These are phyloP conservation scores for Viola pubescens DNA, from an alignment of 441 rosid genomes.

Conservation along the genomic window DNA sequence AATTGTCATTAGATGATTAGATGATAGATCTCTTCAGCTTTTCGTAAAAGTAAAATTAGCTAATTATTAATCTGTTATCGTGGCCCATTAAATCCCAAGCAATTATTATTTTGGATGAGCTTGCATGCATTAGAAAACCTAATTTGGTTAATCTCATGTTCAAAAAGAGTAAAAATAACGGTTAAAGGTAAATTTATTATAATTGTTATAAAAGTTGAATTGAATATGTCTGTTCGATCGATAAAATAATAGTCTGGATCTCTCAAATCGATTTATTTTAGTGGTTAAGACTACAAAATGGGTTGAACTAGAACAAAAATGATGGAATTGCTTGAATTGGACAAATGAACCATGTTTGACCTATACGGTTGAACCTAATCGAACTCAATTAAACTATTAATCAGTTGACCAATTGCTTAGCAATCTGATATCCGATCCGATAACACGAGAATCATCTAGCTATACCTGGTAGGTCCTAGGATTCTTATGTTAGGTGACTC, in stretches of 20 bases:
- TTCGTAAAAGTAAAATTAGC: background rate
- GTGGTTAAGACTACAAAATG: too few species aligned
- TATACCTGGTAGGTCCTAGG: too few species aligned
- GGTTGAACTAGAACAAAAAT: too few species aligned
- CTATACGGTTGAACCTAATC: background rate
- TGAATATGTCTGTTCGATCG: background rate
- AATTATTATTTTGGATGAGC: background rate
- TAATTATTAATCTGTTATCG: background rate
- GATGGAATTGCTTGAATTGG: background rate
- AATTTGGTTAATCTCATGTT: background rate
- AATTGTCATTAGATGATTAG: background rate
- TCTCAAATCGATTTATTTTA: too few species aligned
- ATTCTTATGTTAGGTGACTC: too few species aligned
- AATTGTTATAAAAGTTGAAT: background rate
- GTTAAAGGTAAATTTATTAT: conserved; percentile 3
- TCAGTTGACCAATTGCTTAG: too few species aligned
- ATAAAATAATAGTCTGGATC: background rate
- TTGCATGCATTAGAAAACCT: background rate
- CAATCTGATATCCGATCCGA: too few species aligned
- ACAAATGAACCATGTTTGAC: background rate
- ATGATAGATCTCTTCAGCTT: background rate
- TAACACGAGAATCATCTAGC: too few species aligned
- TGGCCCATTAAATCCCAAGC: conserved; percentile 7
- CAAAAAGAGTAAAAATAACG: background rate
- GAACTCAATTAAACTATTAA: background rate